Conservation (phyloP, 768 basidiomycete species). For the Amyloporia xantha region DNA sequence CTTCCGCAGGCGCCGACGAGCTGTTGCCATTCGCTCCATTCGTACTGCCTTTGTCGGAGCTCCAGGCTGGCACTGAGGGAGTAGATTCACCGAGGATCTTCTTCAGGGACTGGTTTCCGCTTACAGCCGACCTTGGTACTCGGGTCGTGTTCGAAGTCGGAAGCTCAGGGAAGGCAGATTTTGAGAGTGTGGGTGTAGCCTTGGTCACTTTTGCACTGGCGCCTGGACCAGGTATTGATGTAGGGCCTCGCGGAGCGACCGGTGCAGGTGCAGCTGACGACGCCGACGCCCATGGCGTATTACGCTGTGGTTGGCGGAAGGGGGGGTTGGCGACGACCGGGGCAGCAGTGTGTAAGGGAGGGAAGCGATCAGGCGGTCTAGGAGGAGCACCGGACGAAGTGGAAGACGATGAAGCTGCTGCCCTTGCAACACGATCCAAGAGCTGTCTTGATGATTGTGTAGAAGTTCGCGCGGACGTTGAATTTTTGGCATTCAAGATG, state of each 20-base stretch:
- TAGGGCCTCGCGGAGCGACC: slow-evolving; percentile 22
- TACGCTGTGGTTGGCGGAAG: slow-evolving; percentile 42
- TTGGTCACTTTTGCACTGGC: slow-evolving; percentile 5
- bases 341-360: slow-evolving; percentile 17
- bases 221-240: slow-evolving; percentile 22
- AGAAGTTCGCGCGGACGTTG: slow-evolving; percentile 52
- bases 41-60: slow-evolving; percentile 5
- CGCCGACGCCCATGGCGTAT: slow-evolving; percentile 55
- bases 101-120: slow-evolving; percentile 60
- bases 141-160: slow-evolving; percentile 39
- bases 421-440: slow-evolving; percentile 83
- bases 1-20: slow-evolving; percentile 3
- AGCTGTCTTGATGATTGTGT: slow-evolving; percentile 58
- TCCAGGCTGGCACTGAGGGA: slow-evolving; percentile 29
- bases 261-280: slow-evolving; percentile 15
- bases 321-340: slow-evolving; percentile 7
- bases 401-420: slow-evolving; percentile 47
- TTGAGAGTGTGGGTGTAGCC: slow-evolving; percentile 42
- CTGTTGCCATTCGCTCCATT: slow-evolving; percentile 2
- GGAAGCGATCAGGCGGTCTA: slow-evolving; percentile 23
- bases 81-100: slow-evolving; percentile 54
- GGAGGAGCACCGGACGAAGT: slow-evolving; percentile 25
- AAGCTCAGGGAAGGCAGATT: slow-evolving; percentile 62
- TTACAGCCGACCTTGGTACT: slow-evolving; percentile 36
- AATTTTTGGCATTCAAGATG: slow-evolving; percentile 78